A percentile compares a stretch with the other conserved stretches of the same genome.
phyloP scores from a whole-genome alignment of 768 basidiomycete genomes.

The Mycena haematopus region DNA sequence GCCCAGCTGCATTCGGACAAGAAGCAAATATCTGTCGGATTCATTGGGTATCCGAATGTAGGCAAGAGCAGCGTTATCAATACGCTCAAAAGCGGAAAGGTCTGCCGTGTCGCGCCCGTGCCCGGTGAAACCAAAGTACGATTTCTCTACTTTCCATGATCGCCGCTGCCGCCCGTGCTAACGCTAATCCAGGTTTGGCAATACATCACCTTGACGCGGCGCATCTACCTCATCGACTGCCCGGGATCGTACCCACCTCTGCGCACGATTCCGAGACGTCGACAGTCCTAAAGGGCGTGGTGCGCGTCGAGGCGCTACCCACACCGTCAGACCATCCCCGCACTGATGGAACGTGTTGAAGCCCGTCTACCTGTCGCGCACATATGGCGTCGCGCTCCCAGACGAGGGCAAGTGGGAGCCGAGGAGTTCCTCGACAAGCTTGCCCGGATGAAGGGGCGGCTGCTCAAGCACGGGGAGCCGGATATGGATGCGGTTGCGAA shows the following conservation, averaged over 20 bases:
- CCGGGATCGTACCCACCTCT: constrained; percentile 97
- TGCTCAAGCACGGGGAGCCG: constrained; percentile 94
- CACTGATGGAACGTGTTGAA: constrained; percentile 91
- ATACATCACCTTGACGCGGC: constrained; percentile 95
- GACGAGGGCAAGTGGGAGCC: constrained; percentile 68
- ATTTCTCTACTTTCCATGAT: background rate
- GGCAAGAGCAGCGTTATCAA: constrained; percentile 98
- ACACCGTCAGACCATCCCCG: constrained; percentile 92
- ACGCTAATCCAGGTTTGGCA: constrained; percentile 80
- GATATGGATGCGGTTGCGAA: constrained; percentile 92
- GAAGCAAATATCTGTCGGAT: constrained; percentile 98
- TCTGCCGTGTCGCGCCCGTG: constrained; percentile 94
- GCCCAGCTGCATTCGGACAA: constrained; percentile 97
- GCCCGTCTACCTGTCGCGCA: constrained; percentile 88
- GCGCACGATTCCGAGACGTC: constrained; percentile 88
- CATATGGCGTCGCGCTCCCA: constrained; percentile 75
- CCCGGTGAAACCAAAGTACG: constrained; percentile 95
- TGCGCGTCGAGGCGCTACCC: constrained; percentile 93
- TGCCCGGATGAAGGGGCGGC: constrained; percentile 89
- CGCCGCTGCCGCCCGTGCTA: background rate
- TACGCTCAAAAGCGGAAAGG: constrained; percentile 96
- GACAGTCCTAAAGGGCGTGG: constrained; percentile 95
- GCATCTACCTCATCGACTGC: constrained; percentile 99
- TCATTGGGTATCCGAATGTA: constrained; percentile 98
- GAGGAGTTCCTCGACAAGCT: constrained; percentile 84